Evolutionary conservation across 164 flowering plant genomes (phyloP), one percentile per base, ranked within the genome.

Genomic region (Nymphaea colorata): DNA sequence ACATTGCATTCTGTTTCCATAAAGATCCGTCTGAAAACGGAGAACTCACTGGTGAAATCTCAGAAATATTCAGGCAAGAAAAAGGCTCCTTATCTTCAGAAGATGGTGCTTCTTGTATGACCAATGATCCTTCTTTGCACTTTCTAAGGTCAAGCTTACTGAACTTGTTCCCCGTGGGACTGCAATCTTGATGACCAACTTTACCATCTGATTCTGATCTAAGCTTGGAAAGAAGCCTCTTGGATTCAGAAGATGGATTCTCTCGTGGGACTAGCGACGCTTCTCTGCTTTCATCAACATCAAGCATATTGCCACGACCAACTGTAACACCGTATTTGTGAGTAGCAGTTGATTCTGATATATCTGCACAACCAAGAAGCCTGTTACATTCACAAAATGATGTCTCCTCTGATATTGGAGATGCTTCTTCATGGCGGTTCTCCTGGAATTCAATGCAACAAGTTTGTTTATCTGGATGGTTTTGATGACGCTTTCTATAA

Each of bases 1-100:
- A 82, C 62, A 87, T 78, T 4, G 85, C 77, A 77, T 90, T 93
- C 36, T 77, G 81, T 80, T 86, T 81, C 45, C 83, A 82, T 69
- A 81, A 67, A 11, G 88, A 79, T 44, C 71, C 82, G 42, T 65
- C 42, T 4, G 85, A 86, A 18, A 76, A 64, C n/a, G 87, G 85
- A 71, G 85, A 77, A 66, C 53, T 71, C 61, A 76, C 81, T 4
- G 64, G 16, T 8, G 63, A n/a, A 61, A 61, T 2, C 16, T 61
- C 41, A 8, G 55, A 47, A 47, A 12, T 12, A 47, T 47, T 12
- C 12, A 47, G 12, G 55, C 55, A 47, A 12, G 55, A 47, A 47
- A 12, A 7, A 47, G 6, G 55, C 55, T 47, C 12, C 55, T 47
- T 4, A 7, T 7, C 7, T 12, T 2, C 55, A 6, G 55, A 47